Evolutionary conservation across 805 yeast genomes (phyloP), one percentile per base, ranked within the genome.

Genomic region (Candida nanaspora): DNA sequence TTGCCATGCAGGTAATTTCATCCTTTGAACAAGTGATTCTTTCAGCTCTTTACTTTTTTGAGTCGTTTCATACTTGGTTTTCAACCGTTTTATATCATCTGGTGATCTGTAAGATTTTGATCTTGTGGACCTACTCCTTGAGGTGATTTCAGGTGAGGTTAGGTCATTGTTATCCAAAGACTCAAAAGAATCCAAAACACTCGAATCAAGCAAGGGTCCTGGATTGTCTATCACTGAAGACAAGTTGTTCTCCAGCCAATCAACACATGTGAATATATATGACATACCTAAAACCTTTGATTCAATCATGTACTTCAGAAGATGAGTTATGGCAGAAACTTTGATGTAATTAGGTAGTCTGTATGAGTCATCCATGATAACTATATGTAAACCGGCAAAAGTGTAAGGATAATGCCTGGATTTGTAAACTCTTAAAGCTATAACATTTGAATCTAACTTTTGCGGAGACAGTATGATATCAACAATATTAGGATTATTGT

Each of bases 1-100:
- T 13, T 65, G 57, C 95, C 95, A 91, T 0, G 98, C 98, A 0
- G 98, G 98, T 26, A 91, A 63, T 8, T 60, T 58, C 9, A 70
- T 48, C 49, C 98, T 72, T 10, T 63, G 57, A 2, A 50, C 41
- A 4, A 76, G 34, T 5, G 69, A 61, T 2, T 48, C 38, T 31
- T 63, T 51, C 46, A 74, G 68, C 35, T 62, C 66, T 0, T 46
- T 25, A 0, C 66, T 51, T 6, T 50, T 44, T n/a, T 53, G 42
- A 41, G 71, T 65, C 18, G 42, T 40, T 0, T 44, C 41, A 46
- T 74, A 70, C 15, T 65, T 64, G 1, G 50, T 39, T 41, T 59
- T 52, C 19, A 79, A 52, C 9, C 38, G 38, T 1, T 54, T 45
- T 1, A 68, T 37, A 35, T 73, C 70, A 10, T 39, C 42, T 40